Conservation (phyloP, 129 eudicot genomes). For the Flaveria trinervia region DNA sequence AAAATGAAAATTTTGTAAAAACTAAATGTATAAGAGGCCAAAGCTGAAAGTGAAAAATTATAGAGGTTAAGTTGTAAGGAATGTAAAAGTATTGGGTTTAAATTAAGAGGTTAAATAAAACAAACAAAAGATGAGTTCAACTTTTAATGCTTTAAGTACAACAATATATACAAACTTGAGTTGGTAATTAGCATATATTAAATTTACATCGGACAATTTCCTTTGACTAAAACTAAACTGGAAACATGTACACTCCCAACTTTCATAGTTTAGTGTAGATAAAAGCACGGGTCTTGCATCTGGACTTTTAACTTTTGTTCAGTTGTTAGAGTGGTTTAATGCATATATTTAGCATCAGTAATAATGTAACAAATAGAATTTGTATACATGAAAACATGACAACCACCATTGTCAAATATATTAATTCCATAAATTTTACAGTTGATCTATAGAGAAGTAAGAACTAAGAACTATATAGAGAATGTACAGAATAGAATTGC, state of each 20-base stretch:
- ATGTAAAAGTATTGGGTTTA: too few species aligned
- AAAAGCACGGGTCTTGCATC: not conserved
- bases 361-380: slow-evolving; percentile 2
- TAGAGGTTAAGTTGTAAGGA: too few species aligned
- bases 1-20: too few species aligned
- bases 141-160: too few species aligned
- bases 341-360: not conserved
- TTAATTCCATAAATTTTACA: not conserved
- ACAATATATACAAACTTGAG: too few species aligned
- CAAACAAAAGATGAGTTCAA: too few species aligned
- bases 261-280: not conserved
- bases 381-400: slow-evolving; percentile 5
- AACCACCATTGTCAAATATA: not conserved
- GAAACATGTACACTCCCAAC: not conserved
- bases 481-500: not conserved
- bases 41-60: too few species aligned
- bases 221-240: not conserved
- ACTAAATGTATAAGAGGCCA: too few species aligned
- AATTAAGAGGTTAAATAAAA: too few species aligned
- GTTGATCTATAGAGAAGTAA: not conserved
- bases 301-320: slow-evolving; percentile 12
- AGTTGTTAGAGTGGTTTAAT: slow-evolving; percentile 2
- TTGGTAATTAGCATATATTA: too few species aligned
- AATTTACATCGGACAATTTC: not conserved
- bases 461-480: not conserved